These are phyloP conservation scores for Halteria grandinella DNA, from an alignment of 73 alveolate species.

Conservation along the genomic window DNA sequence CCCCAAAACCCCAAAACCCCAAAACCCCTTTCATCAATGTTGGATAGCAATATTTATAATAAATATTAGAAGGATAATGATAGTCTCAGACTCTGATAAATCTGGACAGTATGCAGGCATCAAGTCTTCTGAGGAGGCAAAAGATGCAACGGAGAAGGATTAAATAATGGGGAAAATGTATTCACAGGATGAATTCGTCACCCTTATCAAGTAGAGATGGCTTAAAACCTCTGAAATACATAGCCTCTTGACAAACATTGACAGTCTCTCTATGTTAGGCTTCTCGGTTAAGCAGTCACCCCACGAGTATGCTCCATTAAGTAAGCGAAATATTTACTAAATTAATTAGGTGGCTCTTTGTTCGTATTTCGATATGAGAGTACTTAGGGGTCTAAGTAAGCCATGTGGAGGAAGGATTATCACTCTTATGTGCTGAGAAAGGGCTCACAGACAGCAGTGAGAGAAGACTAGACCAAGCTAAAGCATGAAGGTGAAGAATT, in stretches of 20 bases:
- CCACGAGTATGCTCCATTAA: constrained; percentile 7
- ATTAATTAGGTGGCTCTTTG: constrained; percentile 30
- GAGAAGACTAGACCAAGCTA: constrained; percentile 35
- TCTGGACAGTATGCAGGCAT: too few relatives aligned
- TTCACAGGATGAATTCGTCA: too few relatives aligned
- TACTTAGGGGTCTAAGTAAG: too few relatives aligned
- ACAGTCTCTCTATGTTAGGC: not conserved
- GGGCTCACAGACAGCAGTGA: not conserved
- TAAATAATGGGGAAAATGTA: too few relatives aligned
- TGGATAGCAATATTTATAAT: too few relatives aligned
- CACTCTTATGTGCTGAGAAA: constrained; percentile 33
- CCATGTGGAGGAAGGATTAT: constrained; percentile 41
- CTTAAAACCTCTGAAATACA: constrained; percentile 25
- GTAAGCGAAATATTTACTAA: not conserved
- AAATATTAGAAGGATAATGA: too few relatives aligned
- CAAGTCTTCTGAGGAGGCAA: too few relatives aligned
- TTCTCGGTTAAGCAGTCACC: not conserved
- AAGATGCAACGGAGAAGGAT: too few relatives aligned
- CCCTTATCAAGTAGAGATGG: too few relatives aligned
- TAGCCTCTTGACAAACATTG: constrained; percentile 4
- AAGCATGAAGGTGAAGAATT: constrained; percentile 30
- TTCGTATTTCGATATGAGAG: not conserved
- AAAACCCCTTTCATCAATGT: too few relatives aligned
- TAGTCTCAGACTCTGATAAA: too few relatives aligned
- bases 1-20: too few relatives aligned